Evolutionary conservation across 805 yeast genomes (phyloP), one percentile per base, ranked within the genome.

Genomic region (Pichia sporocuriosa): DNA sequence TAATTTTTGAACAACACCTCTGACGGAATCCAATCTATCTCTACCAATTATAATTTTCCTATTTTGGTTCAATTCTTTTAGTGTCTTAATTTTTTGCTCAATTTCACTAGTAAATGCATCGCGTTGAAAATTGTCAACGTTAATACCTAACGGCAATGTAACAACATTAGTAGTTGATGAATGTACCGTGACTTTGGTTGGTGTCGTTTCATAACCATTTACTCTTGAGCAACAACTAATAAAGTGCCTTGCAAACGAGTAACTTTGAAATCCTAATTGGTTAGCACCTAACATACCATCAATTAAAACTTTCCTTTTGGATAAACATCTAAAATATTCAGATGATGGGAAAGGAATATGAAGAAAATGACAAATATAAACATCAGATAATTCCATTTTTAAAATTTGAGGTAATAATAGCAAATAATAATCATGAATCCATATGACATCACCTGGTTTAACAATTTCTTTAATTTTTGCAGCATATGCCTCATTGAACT

Each of bases 311-410:
- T 78, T 72, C 50, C 98, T 74, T 62, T 84, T 84, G 29, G 96
- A 80, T 27, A 94, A 63, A 51, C 95, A 84, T 47, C 97, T 73
- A 66, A 93, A 87, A 60, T 89, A 88, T 62, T 93, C 99, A 15
- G 88, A 81, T 21, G 95, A 80, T 11, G 97, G 96, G 72, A 90
- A 89, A n/a, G 97, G 96, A 3, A 86, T 75, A 60, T 89, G 96
- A 50, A 89, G 63, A 61, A 76, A 88, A 40, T 84, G 76, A 12
- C 90, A 93, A 49, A 89, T 82, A 46, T 69, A 68, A 6, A 85
- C 84, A 43, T 81, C 75, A 2, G 86, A 86, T 37, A 82, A 69
- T 54, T 75, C 77, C 83, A 81, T 79, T 50, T 95, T 72, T 49
- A 89, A 65, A 61, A 89, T 70, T 56, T 83, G 93, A 2, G 97